phyloP scores from a whole-genome alignment of 2,329 filamentous ascomycete species.

The Onygena corvina region DNA sequence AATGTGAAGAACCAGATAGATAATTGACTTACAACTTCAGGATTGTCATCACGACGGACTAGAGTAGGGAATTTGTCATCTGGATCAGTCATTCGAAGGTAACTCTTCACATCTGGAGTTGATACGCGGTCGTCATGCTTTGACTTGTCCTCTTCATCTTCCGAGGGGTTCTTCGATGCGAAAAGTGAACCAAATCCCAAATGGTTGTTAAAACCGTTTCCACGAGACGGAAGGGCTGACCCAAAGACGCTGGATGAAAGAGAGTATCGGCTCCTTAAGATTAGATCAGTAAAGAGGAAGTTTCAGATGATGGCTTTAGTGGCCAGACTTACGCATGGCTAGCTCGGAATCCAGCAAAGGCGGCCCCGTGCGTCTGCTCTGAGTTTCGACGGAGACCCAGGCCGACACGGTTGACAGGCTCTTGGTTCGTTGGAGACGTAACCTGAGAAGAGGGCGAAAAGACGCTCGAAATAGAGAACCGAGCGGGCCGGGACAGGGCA shows the following conservation, averaged over 20 bases:
- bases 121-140: constrained; percentile 41
- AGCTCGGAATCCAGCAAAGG: constrained; percentile 52
- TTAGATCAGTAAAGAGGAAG: not conserved
- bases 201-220: constrained; percentile 17
- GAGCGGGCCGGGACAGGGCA: constrained; percentile 70
- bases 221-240: constrained; percentile 24
- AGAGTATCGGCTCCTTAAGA: constrained; percentile 62
- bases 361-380: constrained; percentile 67
- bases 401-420: constrained; percentile 53
- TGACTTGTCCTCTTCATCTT: constrained; percentile 58
- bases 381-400: constrained; percentile 81
- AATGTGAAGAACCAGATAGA: not conserved
- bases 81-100: constrained; percentile 57
- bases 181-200: constrained; percentile 66
- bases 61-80: constrained; percentile 77
- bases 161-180: constrained; percentile 74
- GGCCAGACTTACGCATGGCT: constrained; percentile 62
- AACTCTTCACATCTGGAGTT: constrained; percentile 55
- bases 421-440: constrained; percentile 57
- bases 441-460: constrained; percentile 65
- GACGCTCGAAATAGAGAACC: constrained; percentile 68
- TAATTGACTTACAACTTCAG: constrained; percentile 42
- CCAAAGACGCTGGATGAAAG: constrained; percentile 53
- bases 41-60: constrained; percentile 38
- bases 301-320: not conserved